Evolutionary conservation across 345 rosid genomes (phyloP), one percentile per base, ranked within the genome.

Genomic region (Erysimum cheiranthoides): DNA sequence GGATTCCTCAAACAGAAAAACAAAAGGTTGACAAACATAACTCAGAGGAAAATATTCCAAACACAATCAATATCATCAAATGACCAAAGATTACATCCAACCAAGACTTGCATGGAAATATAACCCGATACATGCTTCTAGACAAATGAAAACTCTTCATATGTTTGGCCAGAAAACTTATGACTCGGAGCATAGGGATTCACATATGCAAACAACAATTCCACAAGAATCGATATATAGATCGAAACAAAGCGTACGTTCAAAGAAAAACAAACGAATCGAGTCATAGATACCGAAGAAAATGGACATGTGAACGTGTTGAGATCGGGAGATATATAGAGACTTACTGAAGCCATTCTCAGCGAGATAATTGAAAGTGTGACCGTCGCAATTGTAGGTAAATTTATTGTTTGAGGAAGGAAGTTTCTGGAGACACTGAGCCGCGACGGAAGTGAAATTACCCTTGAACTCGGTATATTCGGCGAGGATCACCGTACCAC

Each of bases 341-440:
- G 59, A 76, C 85, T 52, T 71, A 88, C 93, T 86, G 86, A 84
- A 88, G 10, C 93, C 93, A 65, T 86, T 86, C 14, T 88, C 93
- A 14, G 82, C 93, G 83, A 85, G 88, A 72, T 86, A 88, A 77
- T 88, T 88, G 85, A 88, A 88, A 75, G 93, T 88, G 78, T 88
- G 90, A 25, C 93, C 93, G 38, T 88, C 93, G 79, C 93, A 88
- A 62, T 88, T 88, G 76, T 88, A 88, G 18, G 93, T 86, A 65
- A 86, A 88, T 58, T 81, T 84, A 75, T 88, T 88, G 82, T 82
- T 86, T 47, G 87, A 82, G 6, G 90, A 76, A 0, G 93, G 93
- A 42, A 88, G 90, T 54, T 88, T 88, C 45, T 85, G 86, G 61
- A 88, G 93, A 59, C 93, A 86, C 50, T 88, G 93, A 17, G 85